A percentile compares a stretch with the other conserved stretches of the same genome.
Evolutionary conservation across 2,329 filamentous ascomycete genomes (phyloP).

Genomic region (Exophiala viscosa): DNA sequence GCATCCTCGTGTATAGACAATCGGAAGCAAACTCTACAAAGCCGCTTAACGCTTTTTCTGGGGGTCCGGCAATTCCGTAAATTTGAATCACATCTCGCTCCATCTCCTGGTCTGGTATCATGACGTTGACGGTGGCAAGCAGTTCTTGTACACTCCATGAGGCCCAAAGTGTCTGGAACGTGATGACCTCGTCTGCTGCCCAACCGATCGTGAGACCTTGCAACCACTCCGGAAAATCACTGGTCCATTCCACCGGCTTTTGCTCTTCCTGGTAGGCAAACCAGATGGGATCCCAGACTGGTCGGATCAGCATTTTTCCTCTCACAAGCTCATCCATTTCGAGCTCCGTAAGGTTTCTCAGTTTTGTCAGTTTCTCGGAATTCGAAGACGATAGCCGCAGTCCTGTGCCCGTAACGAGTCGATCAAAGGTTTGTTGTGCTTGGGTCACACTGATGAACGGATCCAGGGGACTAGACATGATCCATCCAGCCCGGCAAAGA

Average conservation of each 20-base stretch:
- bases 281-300: constrained; percentile 8
- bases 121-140: neutral
- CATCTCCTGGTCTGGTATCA: neutral
- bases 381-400: neutral
- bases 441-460: neutral
- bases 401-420: neutral
- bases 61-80: neutral
- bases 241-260: neutral
- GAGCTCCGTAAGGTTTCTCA: constrained; percentile 3
- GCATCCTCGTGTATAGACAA: neutral
- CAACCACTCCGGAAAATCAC: neutral
- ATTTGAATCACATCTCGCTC: neutral
- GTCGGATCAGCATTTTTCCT: neutral
- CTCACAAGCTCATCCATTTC: neutral
- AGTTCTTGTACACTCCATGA: neutral
- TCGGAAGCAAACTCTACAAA: constrained; percentile 3
- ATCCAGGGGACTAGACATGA: constrained; percentile 4
- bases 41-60: neutral
- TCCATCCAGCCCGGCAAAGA: neutral
- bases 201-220: constrained; percentile 1
- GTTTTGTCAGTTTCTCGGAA: constrained; percentile 1
- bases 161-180: neutral
- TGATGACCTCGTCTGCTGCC: constrained; percentile 3
- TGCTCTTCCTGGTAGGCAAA: neutral
- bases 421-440: constrained; percentile 3